phyloP scores from a whole-genome alignment of 306 rosid genomes.

The Hippophae gyantsensis region DNA sequence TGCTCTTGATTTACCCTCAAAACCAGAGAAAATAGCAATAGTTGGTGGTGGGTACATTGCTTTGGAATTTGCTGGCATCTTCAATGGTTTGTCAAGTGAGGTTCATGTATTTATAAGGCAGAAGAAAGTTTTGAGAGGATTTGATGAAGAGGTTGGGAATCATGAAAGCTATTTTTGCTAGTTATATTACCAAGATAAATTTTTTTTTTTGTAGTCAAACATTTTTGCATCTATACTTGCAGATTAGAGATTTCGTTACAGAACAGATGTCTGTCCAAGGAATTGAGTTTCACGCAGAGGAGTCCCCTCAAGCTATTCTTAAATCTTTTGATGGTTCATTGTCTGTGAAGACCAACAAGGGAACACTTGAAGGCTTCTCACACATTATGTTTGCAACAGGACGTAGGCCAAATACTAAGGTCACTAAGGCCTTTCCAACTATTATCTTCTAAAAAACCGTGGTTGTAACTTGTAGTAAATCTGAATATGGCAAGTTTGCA shows the following conservation, averaged over 20 bases:
- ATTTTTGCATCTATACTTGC: slow-evolving; percentile 26
- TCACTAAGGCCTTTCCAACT: slow-evolving; percentile 6
- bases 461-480: too few species aligned
- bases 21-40: slow-evolving; percentile 84
- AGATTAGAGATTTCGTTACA: slow-evolving; percentile 75
- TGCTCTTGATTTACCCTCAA: slow-evolving; percentile 87
- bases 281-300: slow-evolving; percentile 76
- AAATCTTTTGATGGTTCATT: slow-evolving; percentile 75
- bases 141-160: slow-evolving; percentile 82
- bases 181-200: neutral
- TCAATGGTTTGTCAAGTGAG: slow-evolving; percentile 60
- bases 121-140: slow-evolving; percentile 83
- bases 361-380: slow-evolving; percentile 74
- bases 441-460: too few species aligned
- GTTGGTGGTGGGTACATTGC: slow-evolving; percentile 99
- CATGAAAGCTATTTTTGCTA: slow-evolving; percentile 4
- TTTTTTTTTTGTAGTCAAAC: slow-evolving; percentile 8
- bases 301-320: slow-evolving; percentile 63
- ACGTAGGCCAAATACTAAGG: slow-evolving; percentile 88
- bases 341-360: slow-evolving; percentile 83
- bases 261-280: slow-evolving; percentile 91
- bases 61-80: slow-evolving; percentile 94
- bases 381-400: slow-evolving; percentile 97
- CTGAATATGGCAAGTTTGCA: too few species aligned
- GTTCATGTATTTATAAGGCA: slow-evolving; percentile 89